Evolutionary conservation across 805 yeast genomes (phyloP).

Genomic region (Pichia rugopelliculosa): DNA sequence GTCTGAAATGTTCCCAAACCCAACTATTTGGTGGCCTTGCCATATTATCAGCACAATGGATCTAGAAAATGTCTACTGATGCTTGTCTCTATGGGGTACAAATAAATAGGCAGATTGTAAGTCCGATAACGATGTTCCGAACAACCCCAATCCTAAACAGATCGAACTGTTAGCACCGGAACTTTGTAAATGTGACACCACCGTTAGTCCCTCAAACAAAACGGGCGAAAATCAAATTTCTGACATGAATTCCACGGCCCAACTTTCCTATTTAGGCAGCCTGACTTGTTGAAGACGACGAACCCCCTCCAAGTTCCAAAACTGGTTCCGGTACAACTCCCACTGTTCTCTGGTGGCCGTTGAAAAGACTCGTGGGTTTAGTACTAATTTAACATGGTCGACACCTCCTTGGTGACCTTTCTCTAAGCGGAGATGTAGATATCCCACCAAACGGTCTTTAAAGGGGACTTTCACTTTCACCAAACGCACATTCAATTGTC

Average conservation of each 20-base stretch:
- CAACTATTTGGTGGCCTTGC: constrained; percentile 31
- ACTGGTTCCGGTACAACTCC: constrained; percentile 90
- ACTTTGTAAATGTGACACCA: too few relatives aligned
- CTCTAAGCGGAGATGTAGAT: not conserved
- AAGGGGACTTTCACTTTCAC: constrained; percentile 45
- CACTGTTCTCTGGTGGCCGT: constrained; percentile 86
- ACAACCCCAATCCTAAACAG: too few relatives aligned
- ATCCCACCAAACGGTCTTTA: constrained; percentile 5
- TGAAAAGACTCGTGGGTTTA: constrained; percentile 74
- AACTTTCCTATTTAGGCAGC: not conserved
- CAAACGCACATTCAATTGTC: constrained; percentile 73
- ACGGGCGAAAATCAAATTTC: not conserved
- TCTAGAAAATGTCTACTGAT: not conserved
- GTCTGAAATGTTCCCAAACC: constrained; percentile 32
- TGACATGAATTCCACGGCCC: not conserved
- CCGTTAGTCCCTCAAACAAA: not conserved
- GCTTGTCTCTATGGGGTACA: not conserved
- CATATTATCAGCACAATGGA: constrained; percentile 15
- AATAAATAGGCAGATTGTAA: not conserved
- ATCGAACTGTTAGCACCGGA: too few relatives aligned
- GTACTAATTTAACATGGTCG: constrained; percentile 68
- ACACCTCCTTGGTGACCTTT: constrained; percentile 56
- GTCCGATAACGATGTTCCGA: not conserved
- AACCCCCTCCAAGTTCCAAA: constrained; percentile 67
- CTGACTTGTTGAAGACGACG: not conserved